A percentile compares a stretch with the other conserved stretches of the same genome.
These are phyloP conservation scores for Nevesoporus exiguus DNA, from an alignment of 768 basidiomycete genomes.

Conservation along the genomic window DNA sequence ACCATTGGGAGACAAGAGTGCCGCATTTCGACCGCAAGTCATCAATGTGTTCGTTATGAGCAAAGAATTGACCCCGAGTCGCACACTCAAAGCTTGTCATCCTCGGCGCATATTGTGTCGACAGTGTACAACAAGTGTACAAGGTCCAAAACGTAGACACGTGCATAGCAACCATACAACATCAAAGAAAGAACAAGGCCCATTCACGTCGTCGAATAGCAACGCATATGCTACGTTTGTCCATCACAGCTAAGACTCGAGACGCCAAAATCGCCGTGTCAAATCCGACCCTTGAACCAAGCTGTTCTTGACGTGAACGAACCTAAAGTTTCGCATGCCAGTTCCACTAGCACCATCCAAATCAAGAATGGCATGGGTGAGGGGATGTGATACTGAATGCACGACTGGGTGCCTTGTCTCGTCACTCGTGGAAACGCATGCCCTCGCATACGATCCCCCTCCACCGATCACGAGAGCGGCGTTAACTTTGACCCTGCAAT, in stretches of 20 bases:
- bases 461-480: neutral
- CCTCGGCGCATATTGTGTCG: too few relatives aligned
- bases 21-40: too few relatives aligned
- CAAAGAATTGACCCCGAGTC: too few relatives aligned
- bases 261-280: too few relatives aligned
- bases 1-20: too few relatives aligned
- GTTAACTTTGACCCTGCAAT: neutral
- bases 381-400: neutral
- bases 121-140: too few relatives aligned
- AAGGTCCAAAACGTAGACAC: too few relatives aligned
- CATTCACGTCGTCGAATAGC: neutral
- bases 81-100: too few relatives aligned
- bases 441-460: neutral
- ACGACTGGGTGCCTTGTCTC: neutral
- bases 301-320: neutral
- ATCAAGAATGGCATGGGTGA: neutral
- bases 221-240: neutral
- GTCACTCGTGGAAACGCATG: neutral
- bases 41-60: too few relatives aligned
- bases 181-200: neutral
- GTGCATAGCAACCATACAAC: neutral
- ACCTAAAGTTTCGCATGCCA: neutral
- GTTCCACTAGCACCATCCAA: too few relatives aligned
- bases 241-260: too few relatives aligned
- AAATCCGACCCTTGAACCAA: neutral